These are phyloP conservation scores for Penicillium pancosmium DNA, from an alignment of 495 filamentous ascomycete species.

Conservation along the genomic window DNA sequence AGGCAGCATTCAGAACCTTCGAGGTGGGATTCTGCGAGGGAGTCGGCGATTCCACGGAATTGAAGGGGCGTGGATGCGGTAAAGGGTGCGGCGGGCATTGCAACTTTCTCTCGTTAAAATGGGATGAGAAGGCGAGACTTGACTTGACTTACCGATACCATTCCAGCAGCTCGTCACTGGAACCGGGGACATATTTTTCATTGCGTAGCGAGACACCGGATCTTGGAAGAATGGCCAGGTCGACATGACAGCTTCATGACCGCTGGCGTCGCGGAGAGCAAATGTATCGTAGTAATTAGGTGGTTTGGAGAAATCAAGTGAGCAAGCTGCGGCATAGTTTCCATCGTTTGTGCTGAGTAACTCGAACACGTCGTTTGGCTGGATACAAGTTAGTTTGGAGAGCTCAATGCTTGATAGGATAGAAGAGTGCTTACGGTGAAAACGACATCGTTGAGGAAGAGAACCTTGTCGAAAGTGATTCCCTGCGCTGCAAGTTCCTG, in stretches of 20 bases:
- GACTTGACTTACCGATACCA: slow-evolving; percentile 57
- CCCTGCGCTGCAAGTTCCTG: slow-evolving; percentile 45
- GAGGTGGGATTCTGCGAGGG: slow-evolving; percentile 66
- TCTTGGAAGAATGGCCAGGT: slow-evolving; percentile 81
- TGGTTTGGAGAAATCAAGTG: slow-evolving; percentile 72
- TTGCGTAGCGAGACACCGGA: slow-evolving; percentile 56
- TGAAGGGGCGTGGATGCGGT: slow-evolving; percentile 44
- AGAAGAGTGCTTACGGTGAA: slow-evolving; percentile 56
- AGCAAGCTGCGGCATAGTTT: slow-evolving; percentile 78
- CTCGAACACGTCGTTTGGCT: slow-evolving; percentile 64
- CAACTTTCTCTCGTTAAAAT: slow-evolving; percentile 36
- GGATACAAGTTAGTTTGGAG: background rate
- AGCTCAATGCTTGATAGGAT: background rate
- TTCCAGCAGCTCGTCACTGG: slow-evolving; percentile 85
- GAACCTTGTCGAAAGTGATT: slow-evolving; percentile 64
- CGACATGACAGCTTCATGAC: slow-evolving; percentile 61
- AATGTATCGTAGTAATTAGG: slow-evolving; percentile 83
- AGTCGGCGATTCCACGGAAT: slow-evolving; percentile 75
- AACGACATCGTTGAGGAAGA: slow-evolving; percentile 78
- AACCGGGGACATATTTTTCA: slow-evolving; percentile 58
- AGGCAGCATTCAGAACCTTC: slow-evolving; percentile 85
- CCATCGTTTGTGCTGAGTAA: slow-evolving; percentile 75
- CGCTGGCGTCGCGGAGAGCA: slow-evolving; percentile 72
- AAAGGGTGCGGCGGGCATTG: slow-evolving; percentile 63
- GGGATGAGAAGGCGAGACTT: background rate